These are phyloP conservation scores for Mycosphaerelloides madeirae DNA, from an alignment of 2,329 filamentous ascomycete species.

Conservation along the genomic window DNA sequence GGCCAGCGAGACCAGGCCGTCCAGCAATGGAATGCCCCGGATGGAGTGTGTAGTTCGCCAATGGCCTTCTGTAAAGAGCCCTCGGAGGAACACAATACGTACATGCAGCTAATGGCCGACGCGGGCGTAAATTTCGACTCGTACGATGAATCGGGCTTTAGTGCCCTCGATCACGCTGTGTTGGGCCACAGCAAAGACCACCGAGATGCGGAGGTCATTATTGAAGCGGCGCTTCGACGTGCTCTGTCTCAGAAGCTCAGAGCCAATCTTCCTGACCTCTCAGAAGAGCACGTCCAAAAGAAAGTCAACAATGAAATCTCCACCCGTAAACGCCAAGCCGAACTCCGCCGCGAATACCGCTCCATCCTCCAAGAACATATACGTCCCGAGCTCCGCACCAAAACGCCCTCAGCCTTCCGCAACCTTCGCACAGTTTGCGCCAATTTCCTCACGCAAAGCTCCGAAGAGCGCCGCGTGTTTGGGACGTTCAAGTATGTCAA, in stretches of 20 bases:
- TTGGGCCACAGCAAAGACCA: slow-evolving; percentile 26
- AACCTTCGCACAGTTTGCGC: neutral
- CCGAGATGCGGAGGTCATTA: neutral
- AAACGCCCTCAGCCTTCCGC: neutral
- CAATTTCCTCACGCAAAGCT: neutral
- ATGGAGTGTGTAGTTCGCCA: slow-evolving; percentile 22
- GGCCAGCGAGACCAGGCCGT: neutral
- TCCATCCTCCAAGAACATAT: neutral
- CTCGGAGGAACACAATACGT: slow-evolving; percentile 33
- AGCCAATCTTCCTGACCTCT: neutral
- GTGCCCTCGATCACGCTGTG: slow-evolving; percentile 36
- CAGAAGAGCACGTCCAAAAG: neutral
- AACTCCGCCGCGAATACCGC: neutral
- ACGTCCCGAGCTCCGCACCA: neutral
- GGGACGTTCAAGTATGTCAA: neutral
- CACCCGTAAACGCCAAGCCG: neutral
- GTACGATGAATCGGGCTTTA: slow-evolving; percentile 35
- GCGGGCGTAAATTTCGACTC: slow-evolving; percentile 32
- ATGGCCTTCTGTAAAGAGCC: slow-evolving; percentile 38
- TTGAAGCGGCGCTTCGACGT: neutral
- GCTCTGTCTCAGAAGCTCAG: neutral
- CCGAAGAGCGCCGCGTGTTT: neutral
- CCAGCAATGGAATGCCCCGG: neutral
- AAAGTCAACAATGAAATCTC: neutral
- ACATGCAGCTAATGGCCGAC: slow-evolving; percentile 32